Evolutionary conservation across 179 eudicot species (phyloP).

Genomic region (Nepenthes alata): DNA sequence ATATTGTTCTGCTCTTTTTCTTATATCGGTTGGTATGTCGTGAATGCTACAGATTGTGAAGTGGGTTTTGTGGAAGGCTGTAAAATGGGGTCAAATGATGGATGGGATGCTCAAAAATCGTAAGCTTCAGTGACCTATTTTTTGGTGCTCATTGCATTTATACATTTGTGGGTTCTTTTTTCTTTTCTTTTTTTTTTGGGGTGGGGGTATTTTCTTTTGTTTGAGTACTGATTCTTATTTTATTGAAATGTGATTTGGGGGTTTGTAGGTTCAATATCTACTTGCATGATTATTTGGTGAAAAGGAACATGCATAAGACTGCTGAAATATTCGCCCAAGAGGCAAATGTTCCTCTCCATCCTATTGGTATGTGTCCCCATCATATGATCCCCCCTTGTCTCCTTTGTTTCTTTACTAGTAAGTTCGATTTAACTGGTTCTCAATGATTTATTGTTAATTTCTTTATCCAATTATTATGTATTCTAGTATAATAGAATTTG

Average conservation of each 20-base stretch:
- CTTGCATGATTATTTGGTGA: constrained; percentile 24
- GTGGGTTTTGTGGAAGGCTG: background rate
- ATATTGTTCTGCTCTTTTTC: background rate
- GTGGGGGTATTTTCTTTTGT: background rate
- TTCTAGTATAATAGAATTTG: no score
- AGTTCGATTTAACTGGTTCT: no score
- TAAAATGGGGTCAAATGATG: constrained; percentile 15
- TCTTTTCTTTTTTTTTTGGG: background rate
- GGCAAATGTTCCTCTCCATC: constrained; percentile 13
- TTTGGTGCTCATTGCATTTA: background rate
- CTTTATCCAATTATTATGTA: no score
- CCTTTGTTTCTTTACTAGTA: no score
- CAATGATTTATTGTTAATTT: no score
- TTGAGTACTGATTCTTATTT: background rate
- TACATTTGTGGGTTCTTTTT: background rate
- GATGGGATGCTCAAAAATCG: constrained; percentile 24
- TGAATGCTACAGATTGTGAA: constrained; percentile 1
- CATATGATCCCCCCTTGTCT: background rate
- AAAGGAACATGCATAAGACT: constrained; percentile 14
- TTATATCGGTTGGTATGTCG: constrained; percentile 1
- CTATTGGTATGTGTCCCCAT: constrained; percentile 19
- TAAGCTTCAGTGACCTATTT: constrained; percentile 5
- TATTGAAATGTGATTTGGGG: background rate
- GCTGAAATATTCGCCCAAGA: constrained; percentile 29
- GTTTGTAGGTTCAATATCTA: constrained; percentile 18